Evolutionary conservation across 352 stramenopile genomes (phyloP).

Genomic region (Pythium dissimile): DNA sequence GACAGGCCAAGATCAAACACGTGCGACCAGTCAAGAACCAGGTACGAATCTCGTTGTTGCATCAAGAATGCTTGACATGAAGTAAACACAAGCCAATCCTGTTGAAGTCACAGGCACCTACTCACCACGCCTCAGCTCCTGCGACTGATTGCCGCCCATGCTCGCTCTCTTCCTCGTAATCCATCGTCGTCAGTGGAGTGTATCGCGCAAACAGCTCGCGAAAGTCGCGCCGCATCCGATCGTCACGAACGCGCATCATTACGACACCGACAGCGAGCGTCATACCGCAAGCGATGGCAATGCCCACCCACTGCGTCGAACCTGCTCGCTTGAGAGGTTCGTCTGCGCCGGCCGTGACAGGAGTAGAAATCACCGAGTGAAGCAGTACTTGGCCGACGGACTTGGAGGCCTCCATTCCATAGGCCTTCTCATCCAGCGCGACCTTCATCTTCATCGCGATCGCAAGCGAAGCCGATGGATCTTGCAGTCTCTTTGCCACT

Average conservation of each 20-base stretch:
- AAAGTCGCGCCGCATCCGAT: conserved; percentile 31
- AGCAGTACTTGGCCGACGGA: conserved; percentile 20
- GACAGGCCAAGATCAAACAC: too few species aligned
- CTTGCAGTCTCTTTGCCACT: conserved; percentile 8
- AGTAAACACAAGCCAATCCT: too few species aligned
- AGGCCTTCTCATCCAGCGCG: conserved; percentile 9
- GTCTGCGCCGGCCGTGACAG: background rate
- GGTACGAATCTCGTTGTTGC: too few species aligned
- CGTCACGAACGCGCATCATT: conserved; percentile 20
- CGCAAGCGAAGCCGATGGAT: conserved; percentile 11
- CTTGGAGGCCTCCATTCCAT: conserved; percentile 13
- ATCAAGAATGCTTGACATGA: too few species aligned
- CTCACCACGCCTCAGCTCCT: conserved; percentile 13
- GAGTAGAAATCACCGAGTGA: conserved; percentile 5
- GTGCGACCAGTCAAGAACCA: too few species aligned
- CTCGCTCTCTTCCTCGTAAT: conserved; percentile 22
- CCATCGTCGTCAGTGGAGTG: conserved; percentile 27
- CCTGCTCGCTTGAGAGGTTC: too few species aligned
- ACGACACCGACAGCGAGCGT: conserved; percentile 18
- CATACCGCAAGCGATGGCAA: conserved; percentile 1
- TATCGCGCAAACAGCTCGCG: conserved; percentile 28
- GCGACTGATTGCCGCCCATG: background rate
- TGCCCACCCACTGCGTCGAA: background rate
- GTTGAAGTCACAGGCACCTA: too few species aligned
- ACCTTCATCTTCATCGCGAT: conserved; percentile 27